Evolutionary conservation across 2,329 filamentous ascomycete species (phyloP).

Genomic region (Microcera coccophila): DNA sequence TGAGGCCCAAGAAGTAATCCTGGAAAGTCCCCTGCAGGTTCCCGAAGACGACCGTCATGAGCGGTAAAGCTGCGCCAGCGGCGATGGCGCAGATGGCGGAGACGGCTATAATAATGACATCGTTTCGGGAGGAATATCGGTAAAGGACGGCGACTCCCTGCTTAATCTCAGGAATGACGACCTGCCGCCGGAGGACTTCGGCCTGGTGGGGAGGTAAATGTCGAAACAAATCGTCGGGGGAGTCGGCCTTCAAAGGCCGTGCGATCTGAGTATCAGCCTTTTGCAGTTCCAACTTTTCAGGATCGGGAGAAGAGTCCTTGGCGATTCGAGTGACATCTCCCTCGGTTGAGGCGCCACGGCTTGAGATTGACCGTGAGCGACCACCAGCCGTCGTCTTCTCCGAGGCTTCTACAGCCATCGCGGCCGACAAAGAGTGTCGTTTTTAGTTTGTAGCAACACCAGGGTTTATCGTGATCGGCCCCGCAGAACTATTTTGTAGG

Average conservation of each 20-base stretch:
- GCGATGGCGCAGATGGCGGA: conserved; percentile 63
- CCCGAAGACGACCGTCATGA: conserved; percentile 82
- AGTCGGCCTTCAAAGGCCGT: conserved; percentile 30
- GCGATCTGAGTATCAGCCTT: conserved; percentile 45
- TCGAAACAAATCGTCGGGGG: conserved; percentile 51
- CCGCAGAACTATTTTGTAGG: too few relatives aligned
- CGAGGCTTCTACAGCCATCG: conserved; percentile 20
- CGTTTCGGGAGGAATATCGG: conserved; percentile 64
- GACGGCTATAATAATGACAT: conserved; percentile 60
- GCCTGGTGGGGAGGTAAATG: conserved; percentile 65
- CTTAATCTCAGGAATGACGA: conserved; percentile 60
- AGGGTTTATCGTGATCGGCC: too few relatives aligned
- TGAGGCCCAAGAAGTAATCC: conserved; percentile 49
- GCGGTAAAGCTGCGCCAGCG: conserved; percentile 69
- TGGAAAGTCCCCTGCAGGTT: conserved; percentile 70
- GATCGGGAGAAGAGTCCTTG: conserved; percentile 12
- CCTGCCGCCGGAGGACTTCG: conserved; percentile 63
- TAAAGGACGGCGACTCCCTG: conserved; percentile 63
- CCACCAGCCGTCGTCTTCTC: conserved; percentile 25
- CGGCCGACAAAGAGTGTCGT: background rate
- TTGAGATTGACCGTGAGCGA: conserved; percentile 31
- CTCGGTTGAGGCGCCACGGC: conserved; percentile 34
- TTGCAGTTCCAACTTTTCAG: conserved; percentile 27
- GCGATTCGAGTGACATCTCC: conserved; percentile 14
- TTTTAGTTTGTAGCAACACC: too few relatives aligned